phyloP scores from a whole-genome alignment of 305 asterid genomes.

The Plantago coronopus region DNA sequence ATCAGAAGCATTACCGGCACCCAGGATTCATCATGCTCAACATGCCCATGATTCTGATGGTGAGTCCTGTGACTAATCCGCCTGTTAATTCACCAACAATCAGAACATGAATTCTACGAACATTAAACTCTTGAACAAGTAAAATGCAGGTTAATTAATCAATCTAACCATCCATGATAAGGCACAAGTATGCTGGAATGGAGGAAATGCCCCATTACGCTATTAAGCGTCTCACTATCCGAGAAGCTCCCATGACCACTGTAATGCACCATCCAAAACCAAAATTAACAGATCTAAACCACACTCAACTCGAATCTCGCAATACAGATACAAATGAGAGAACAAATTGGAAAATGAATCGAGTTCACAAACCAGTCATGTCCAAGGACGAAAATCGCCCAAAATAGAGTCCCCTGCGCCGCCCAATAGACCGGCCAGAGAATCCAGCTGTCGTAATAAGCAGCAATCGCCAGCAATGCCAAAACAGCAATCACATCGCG shows the following conservation, averaged over 20 bases:
- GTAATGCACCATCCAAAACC: constrained; percentile 17
- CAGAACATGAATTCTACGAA: neutral
- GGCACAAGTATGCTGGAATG: constrained; percentile 94
- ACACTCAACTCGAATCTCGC: too few species aligned
- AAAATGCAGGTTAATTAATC: neutral
- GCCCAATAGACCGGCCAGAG: constrained; percentile 89
- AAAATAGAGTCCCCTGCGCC: constrained; percentile 91
- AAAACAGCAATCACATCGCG: constrained; percentile 53
- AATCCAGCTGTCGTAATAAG: constrained; percentile 46
- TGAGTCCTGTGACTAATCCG: constrained; percentile 94
- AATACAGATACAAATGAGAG: neutral
- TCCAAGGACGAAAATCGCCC: constrained; percentile 97
- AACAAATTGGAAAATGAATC: neutral
- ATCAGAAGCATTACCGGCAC: constrained; percentile 57
- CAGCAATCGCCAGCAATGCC: constrained; percentile 63
- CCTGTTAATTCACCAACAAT: constrained; percentile 32
- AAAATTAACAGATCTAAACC: neutral
- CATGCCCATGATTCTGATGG: constrained; percentile 96
- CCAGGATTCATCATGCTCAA: constrained; percentile 95
- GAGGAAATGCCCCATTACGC: constrained; percentile 77
- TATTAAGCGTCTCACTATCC: constrained; percentile 50
- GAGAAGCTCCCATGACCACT: constrained; percentile 99
- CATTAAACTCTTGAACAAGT: neutral
- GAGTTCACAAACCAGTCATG: constrained; percentile 67
- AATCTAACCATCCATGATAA: constrained; percentile 85